Evolutionary conservation across 2,329 filamentous ascomycete species (phyloP).

Genomic region (Lachnellula willkommii): DNA sequence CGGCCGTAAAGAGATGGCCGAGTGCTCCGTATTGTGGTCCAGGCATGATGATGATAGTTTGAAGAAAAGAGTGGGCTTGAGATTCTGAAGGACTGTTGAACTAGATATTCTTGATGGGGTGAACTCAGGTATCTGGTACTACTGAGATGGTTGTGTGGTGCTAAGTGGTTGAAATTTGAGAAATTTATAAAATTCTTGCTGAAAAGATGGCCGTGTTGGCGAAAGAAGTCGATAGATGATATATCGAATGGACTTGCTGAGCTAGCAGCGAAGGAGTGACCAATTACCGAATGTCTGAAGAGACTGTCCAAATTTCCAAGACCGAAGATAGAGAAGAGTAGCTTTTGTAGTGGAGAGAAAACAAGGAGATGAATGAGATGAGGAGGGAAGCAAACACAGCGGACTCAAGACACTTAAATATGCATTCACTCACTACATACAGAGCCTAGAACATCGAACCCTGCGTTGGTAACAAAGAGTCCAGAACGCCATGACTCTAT

Average conservation of each 20-base stretch:
- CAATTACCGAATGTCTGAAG: slow-evolving; percentile 20
- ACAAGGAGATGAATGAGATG: slow-evolving; percentile 24
- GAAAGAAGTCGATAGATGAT: slow-evolving; percentile 6
- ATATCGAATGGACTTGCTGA: slow-evolving; percentile 20
- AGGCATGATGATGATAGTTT: slow-evolving; percentile 12
- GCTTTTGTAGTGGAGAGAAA: slow-evolving; percentile 24
- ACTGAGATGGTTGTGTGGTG: not conserved
- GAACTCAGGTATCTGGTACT: not conserved
- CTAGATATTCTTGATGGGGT: not conserved
- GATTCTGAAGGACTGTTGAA: not conserved
- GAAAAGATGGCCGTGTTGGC: slow-evolving; percentile 10
- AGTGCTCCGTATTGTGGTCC: slow-evolving; percentile 52
- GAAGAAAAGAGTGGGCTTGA: not conserved
- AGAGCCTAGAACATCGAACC: slow-evolving; percentile 14
- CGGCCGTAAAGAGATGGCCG: slow-evolving; percentile 70
- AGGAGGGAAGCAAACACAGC: slow-evolving; percentile 18
- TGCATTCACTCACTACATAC: slow-evolving; percentile 14
- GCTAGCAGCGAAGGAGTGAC: slow-evolving; percentile 26
- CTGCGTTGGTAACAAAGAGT: slow-evolving; percentile 12
- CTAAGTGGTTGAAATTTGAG: not conserved
- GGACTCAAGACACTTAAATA: slow-evolving; percentile 28
- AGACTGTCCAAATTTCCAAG: slow-evolving; percentile 24
- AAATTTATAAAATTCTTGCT: not conserved
- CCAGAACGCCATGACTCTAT: slow-evolving; percentile 23
- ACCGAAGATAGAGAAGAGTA: slow-evolving; percentile 12